These are phyloP conservation scores for Chiua virens DNA, from an alignment of 768 basidiomycete genomes.

Conservation along the genomic window DNA sequence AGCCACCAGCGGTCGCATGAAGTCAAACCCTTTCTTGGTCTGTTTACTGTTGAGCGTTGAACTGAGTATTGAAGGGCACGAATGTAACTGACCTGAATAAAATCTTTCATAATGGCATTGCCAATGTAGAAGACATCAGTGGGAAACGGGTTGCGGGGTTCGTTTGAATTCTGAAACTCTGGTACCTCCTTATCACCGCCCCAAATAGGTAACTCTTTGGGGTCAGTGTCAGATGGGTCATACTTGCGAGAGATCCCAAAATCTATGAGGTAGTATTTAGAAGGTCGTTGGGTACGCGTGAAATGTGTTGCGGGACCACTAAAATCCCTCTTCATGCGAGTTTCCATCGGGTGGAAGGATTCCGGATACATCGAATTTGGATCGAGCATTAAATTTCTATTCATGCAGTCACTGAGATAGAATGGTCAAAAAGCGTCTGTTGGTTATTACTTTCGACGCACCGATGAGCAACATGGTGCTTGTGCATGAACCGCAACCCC, in stretches of 20 bases:
- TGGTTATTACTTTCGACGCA: slow-evolving; percentile 10
- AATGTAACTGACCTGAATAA: slow-evolving; percentile 26
- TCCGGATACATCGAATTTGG: slow-evolving; percentile 28
- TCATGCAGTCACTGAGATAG: slow-evolving; percentile 26
- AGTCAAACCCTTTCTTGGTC: slow-evolving; percentile 19
- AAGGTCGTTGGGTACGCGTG: slow-evolving; percentile 31
- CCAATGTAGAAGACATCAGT: slow-evolving; percentile 47
- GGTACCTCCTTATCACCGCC: slow-evolving; percentile 47
- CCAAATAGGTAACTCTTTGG: slow-evolving; percentile 29
- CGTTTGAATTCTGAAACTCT: slow-evolving; percentile 30
- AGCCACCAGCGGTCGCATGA: slow-evolving; percentile 32
- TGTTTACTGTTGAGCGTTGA: neutral
- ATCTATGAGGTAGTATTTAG: slow-evolving; percentile 22
- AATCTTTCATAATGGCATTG: slow-evolving; percentile 34
- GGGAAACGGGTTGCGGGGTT: slow-evolving; percentile 40
- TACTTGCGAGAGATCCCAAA: slow-evolving; percentile 38
- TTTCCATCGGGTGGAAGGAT: slow-evolving; percentile 25
- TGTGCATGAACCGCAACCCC: slow-evolving; percentile 30
- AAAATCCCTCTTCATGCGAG: slow-evolving; percentile 16
- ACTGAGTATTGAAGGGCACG: too few relatives aligned
- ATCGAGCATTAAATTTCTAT: slow-evolving; percentile 36
- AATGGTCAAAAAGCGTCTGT: neutral
- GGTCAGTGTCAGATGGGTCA: slow-evolving; percentile 23
- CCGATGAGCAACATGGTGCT: slow-evolving; percentile 19
- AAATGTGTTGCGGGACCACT: slow-evolving; percentile 20